Conservation (phyloP, 2,329 filamentous ascomycete species). For the Arthrobotrys conoides region DNA sequence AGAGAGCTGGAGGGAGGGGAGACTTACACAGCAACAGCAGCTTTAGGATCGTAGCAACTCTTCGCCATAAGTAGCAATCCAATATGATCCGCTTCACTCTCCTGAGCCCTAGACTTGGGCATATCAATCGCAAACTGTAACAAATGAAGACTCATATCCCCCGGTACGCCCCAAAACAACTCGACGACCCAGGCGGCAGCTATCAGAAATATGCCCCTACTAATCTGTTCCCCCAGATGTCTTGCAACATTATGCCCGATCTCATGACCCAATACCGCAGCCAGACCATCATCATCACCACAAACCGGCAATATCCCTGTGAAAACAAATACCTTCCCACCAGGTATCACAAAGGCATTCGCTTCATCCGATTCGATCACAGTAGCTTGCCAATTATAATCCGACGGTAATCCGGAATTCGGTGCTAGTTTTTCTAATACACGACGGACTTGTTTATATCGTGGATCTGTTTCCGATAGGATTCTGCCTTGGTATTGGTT, state of each 20-base stretch:
- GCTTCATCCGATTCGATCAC: constrained; percentile 78
- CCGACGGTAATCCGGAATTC: constrained; percentile 74
- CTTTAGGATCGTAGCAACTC: constrained; percentile 80
- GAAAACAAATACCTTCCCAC: constrained; percentile 84
- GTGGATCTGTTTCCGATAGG: constrained; percentile 74
- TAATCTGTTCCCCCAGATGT: constrained; percentile 77
- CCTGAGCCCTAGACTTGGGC: constrained; percentile 80
- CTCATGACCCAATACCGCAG: constrained; percentile 83
- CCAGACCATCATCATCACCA: constrained; percentile 77
- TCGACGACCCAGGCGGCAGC: constrained; percentile 66
- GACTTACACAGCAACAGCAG: constrained; percentile 75
- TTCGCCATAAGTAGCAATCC: constrained; percentile 87
- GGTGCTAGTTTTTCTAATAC: constrained; percentile 79
- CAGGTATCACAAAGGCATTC: constrained; percentile 84
- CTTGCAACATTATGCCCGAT: constrained; percentile 83
- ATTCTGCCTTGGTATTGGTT: constrained; percentile 72
- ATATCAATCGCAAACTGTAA: constrained; percentile 76
- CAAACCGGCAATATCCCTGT: constrained; percentile 80
- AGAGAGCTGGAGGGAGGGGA: background rate
- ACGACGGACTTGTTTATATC: constrained; percentile 73
- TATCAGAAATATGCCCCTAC: constrained; percentile 66
- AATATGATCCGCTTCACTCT: constrained; percentile 84
- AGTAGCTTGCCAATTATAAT: constrained; percentile 77
- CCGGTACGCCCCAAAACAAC: constrained; percentile 64
- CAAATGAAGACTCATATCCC: constrained; percentile 68